Conservation (phyloP, 164 flowering plant genomes). For the Cinnamomum chago region DNA sequence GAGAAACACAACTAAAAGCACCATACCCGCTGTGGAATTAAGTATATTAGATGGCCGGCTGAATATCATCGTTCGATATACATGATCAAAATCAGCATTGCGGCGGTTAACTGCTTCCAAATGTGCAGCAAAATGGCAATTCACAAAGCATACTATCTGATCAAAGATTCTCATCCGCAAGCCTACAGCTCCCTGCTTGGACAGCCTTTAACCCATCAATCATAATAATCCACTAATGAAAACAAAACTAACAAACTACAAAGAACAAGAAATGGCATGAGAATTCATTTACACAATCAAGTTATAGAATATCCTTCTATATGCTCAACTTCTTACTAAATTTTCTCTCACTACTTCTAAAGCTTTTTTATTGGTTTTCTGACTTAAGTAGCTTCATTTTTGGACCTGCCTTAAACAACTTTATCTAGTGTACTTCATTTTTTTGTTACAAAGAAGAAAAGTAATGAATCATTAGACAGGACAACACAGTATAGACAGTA, state of each 20-base stretch:
- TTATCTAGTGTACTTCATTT: neutral
- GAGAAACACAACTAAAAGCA: neutral
- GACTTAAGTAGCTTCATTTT: too few relatives aligned
- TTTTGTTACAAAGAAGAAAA: neutral
- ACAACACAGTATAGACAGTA: too few relatives aligned
- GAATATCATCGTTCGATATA: conserved; percentile 71
- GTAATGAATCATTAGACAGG: too few relatives aligned
- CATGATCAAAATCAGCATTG: conserved; percentile 95
- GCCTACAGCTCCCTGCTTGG: conserved; percentile 90
- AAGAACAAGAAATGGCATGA: too few relatives aligned
- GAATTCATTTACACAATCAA: too few relatives aligned
- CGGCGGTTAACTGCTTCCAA: conserved; percentile 94
- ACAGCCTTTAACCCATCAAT: conserved; percentile 12
- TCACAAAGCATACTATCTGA: conserved; percentile 82
- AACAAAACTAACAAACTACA: neutral
- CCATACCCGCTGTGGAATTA: conserved; percentile 66
- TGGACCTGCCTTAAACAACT: neutral
- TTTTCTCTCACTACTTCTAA: too few relatives aligned
- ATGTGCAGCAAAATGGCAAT: conserved; percentile 99
- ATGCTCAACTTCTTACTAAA: too few relatives aligned
- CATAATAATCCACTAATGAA: neutral
- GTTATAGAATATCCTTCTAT: too few relatives aligned
- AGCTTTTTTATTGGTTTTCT: too few relatives aligned
- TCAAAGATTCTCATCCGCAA: conserved; percentile 89
- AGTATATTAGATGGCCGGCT: conserved; percentile 53